Evolutionary conservation across 495 filamentous ascomycete species (phyloP), one percentile per base, ranked within the genome.

Genomic region (Beverwykella pulmonaria): DNA sequence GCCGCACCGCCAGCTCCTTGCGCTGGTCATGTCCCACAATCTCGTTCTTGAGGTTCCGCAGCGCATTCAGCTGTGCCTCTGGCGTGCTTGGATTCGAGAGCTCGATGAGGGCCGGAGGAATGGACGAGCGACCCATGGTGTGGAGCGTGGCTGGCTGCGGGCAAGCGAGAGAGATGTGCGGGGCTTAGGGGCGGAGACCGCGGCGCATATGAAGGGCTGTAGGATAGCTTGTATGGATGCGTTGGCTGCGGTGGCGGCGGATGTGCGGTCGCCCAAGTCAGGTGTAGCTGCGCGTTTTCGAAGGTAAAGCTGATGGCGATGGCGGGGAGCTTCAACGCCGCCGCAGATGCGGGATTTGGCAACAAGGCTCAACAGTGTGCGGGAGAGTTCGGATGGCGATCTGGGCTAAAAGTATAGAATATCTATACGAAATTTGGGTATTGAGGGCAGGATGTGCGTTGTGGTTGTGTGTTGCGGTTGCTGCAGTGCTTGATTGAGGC

Each of bases 21-120:
- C 87, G 86, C 73, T 94, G 88, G 26, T 90, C 85, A 77, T 97
- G 92, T 32, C 94, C 94, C 68, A 96, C 86, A 46, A 94, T 80
- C 61, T 95, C 89, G 76, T 97, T 92, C 81, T 96, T 98, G 15
- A 98, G 76, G 27, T 81, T 78, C 49, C 86, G 84, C 46, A 98
- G 82, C 53, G 85, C 83, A 44, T 79, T 79, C 29, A 88, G 80
- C 71, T 91, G 89, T 8, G 48, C 58, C n/a, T 59, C 53, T 3
- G 64, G 55, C 0, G 69, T 29, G 29, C 53, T 47, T 7, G 72
- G 63, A 46, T 59, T 68, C 19, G 50, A 54, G 19, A 74, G 70
- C 61, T 74, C 72, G 14, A 52, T 12, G 25, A 74, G 65, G 14
- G 70, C 72, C 34, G 70, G 56, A 0, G 65, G 68, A 10, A 69